Conservation (phyloP, 306 rosid genomes). For the Inga laurina region DNA sequence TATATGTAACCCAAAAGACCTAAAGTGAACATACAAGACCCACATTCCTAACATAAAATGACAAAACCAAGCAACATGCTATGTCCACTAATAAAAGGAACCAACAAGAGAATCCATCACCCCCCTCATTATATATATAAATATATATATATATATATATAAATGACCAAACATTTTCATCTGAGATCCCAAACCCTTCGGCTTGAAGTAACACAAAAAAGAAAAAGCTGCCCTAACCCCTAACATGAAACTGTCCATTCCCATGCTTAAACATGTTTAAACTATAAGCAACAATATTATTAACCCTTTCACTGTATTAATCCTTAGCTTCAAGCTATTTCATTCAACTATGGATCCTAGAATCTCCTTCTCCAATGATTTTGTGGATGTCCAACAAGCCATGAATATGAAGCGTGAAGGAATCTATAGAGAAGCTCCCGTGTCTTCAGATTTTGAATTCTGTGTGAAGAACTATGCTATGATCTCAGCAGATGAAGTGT, state of each 20-base stretch:
- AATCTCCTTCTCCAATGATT: conserved; percentile 93
- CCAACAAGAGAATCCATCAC: conserved; percentile 42
- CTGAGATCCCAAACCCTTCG: conserved; percentile 59
- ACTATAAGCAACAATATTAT: conserved; percentile 40
- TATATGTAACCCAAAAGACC: conserved; percentile 9
- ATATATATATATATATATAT: conserved; percentile 37
- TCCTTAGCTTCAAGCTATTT: background rate
- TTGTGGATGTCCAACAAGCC: conserved; percentile 66
- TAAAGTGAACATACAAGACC: conserved; percentile 35
- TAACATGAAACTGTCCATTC: conserved; percentile 37
- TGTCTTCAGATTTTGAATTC: conserved; percentile 92
- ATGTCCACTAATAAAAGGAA: conserved; percentile 54
- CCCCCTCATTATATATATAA: conserved; percentile 35
- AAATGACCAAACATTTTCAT: conserved; percentile 57
- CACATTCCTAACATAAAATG: conserved; percentile 61
- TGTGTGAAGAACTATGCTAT: conserved; percentile 66
- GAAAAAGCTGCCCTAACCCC: conserved; percentile 14
- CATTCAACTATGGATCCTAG: conserved; percentile 80
- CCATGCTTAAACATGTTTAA: conserved; percentile 47
- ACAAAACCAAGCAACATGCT: conserved; percentile 85
- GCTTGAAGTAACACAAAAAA: conserved; percentile 24
- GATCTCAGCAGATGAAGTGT: conserved; percentile 83
- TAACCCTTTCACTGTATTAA: background rate
- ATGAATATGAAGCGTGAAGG: conserved; percentile 50
- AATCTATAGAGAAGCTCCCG: conserved; percentile 88